phyloP scores from a whole-genome alignment of 345 rosid genomes.

The Lenwebbia sp. region DNA sequence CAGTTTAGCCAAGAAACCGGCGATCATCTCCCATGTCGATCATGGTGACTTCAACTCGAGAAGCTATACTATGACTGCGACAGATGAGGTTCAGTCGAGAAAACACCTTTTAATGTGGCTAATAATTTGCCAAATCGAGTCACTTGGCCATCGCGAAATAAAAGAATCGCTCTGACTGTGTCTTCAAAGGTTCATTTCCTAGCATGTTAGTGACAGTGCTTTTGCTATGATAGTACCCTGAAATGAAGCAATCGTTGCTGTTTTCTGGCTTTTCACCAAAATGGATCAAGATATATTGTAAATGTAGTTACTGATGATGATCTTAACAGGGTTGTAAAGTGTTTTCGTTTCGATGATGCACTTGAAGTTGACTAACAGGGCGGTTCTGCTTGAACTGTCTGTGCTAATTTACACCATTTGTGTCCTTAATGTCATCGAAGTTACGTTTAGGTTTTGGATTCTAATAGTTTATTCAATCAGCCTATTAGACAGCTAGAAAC shows the following conservation, averaged over 20 bases:
- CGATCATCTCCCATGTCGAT: too few relatives aligned
- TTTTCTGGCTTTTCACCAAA: neutral
- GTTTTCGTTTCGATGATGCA: neutral
- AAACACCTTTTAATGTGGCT: neutral
- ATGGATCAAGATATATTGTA: neutral
- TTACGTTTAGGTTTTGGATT: neutral
- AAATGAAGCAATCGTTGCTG: neutral
- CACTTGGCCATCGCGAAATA: neutral
- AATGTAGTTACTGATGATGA: neutral
- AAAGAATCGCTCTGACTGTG: neutral
- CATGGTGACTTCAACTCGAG: too few relatives aligned
- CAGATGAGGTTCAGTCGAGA: neutral
- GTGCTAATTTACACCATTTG: neutral
- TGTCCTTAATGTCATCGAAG: neutral
- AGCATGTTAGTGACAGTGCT: neutral
- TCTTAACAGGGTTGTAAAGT: neutral
- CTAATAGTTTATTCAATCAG: neutral
- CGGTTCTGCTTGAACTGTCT: neutral
- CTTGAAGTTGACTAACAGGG: neutral
- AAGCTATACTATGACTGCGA: neutral
- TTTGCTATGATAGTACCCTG: neutral
- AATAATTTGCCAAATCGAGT: neutral
- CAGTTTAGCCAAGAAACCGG: neutral
- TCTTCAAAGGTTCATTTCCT: neutral
- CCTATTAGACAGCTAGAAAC: neutral